A percentile compares a stretch with the other conserved stretches of the same genome.
Evolutionary conservation across 495 filamentous ascomycete species (phyloP).

Genomic region (Aspergillus wentii): DNA sequence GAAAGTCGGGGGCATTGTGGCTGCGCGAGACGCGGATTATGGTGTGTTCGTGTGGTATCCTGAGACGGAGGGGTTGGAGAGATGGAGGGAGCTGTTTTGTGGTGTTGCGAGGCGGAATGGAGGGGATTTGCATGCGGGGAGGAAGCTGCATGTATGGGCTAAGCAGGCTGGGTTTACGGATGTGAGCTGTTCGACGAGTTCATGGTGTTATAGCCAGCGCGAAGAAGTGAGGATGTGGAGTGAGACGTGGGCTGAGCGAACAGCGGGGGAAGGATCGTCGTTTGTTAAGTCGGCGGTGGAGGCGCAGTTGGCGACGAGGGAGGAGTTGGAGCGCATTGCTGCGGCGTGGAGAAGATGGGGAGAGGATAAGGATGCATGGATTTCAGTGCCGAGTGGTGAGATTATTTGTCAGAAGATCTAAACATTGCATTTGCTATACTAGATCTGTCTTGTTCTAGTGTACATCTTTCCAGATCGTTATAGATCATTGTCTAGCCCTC

Average conservation of each 20-base stretch:
- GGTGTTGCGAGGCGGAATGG: constrained; percentile 33
- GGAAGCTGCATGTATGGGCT: constrained; percentile 46
- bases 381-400: constrained; percentile 40
- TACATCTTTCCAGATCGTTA: too few relatives aligned
- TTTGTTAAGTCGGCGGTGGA: constrained; percentile 35
- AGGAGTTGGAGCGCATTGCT: constrained; percentile 39
- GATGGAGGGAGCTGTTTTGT: constrained; percentile 37
- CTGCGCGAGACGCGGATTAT: constrained; percentile 42
- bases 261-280: constrained; percentile 19
- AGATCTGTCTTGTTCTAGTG: too few relatives aligned
- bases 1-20: constrained; percentile 49
- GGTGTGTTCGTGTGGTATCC: constrained; percentile 41
- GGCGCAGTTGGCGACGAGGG: constrained; percentile 27
- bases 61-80: constrained; percentile 28
- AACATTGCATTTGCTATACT: too few relatives aligned
- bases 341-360: constrained; percentile 40
- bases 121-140: constrained; percentile 45
- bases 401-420: constrained; percentile 36
- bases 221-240: constrained; percentile 45
- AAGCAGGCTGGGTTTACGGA: constrained; percentile 40
- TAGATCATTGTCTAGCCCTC: too few relatives aligned
- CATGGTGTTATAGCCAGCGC: constrained; percentile 40
- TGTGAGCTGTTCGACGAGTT: constrained; percentile 31
- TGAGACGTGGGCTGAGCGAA: constrained; percentile 39
- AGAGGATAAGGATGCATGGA: constrained; percentile 42